These are phyloP conservation scores for Trichomonascaceae sp. DNA, from an alignment of 1,139 yeast species.

Conservation along the genomic window DNA sequence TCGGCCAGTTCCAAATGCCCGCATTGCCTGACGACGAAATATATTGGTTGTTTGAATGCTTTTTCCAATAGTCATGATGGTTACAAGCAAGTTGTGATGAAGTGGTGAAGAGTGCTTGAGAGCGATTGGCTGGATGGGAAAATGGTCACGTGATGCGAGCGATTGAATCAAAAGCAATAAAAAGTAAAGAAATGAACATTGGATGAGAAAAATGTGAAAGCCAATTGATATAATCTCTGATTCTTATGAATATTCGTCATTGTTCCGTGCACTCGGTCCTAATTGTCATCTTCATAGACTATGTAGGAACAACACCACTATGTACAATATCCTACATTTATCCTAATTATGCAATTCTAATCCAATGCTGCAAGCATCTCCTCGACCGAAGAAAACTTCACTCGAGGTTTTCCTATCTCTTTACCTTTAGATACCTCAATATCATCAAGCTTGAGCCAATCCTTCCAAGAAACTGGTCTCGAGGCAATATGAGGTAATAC, in stretches of 20 bases:
- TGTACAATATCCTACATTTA: background rate
- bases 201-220: too few relatives aligned
- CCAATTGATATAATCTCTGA: too few relatives aligned
- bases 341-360: background rate
- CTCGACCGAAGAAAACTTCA: conserved; percentile 46
- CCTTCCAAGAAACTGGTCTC: conserved; percentile 54
- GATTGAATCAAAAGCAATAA: background rate
- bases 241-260: too few relatives aligned
- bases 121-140: conserved; percentile 6
- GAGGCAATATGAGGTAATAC: conserved; percentile 31
- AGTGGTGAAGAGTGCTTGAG: background rate
- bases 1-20: conserved; percentile 13
- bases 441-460: conserved; percentile 60
- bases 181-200: background rate
- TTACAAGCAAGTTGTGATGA: conserved; percentile 2
- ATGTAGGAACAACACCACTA: background rate
- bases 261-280: too few relatives aligned
- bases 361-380: conserved; percentile 44
- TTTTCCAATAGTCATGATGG: background rate
- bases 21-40: conserved; percentile 9
- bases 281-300: too few relatives aligned
- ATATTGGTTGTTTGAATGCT: conserved; percentile 2
- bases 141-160: background rate
- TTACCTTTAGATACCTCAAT: conserved; percentile 49
- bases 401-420: conserved; percentile 46